Evolutionary conservation across 1,139 yeast genomes (phyloP), one percentile per base, ranked within the genome.

Genomic region (Hemisphaericaspora subhashii): DNA sequence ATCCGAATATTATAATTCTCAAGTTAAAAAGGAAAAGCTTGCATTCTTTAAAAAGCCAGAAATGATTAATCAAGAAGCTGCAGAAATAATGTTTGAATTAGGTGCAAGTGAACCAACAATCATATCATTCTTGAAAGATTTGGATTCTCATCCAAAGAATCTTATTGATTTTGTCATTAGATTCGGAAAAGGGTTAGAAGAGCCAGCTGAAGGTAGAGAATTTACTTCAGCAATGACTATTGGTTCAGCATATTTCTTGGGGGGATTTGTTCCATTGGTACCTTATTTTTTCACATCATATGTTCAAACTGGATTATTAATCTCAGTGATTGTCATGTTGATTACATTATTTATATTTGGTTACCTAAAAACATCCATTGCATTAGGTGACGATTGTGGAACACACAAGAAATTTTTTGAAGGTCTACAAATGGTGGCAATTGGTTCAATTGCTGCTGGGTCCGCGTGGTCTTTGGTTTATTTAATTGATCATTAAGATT

Each of bases 371-470:
- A 88, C 97, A 13, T 66, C 83, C 31, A 78, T 89, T 39, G 85
- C 97, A 8, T 79, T 90, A 68, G 95, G 95, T 40, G 81, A 79
- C 28, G 90, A 83, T 46, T 80, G 88, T 53, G 75, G 87, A 12
- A 62, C 62, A 8, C 55, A 58, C 44, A 81, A 79, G 53, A 86
- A 87, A 54, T 66, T 85, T 5, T 64, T 68, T 35, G 96, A 89
- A 60, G 98, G 98, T 37, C 41, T 85, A 31, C 95, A 89, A 64
- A 92, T 92, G 98, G 83, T 89, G 41, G 66, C 85, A 15, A 90
- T 88, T 37, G 98, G 98, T 31, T 95, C 97, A 13, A 67, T 86
- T 24, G 98, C 98, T 18, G 98, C 98, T 4, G 95, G 96, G 6
- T 87, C 95, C 18, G 98, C 98, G 15, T 92, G 96, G 96, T 81